Evolutionary conservation across 441 rosid species (phyloP), one percentile per base, ranked within the genome.

Genomic region (California macrophylla): DNA sequence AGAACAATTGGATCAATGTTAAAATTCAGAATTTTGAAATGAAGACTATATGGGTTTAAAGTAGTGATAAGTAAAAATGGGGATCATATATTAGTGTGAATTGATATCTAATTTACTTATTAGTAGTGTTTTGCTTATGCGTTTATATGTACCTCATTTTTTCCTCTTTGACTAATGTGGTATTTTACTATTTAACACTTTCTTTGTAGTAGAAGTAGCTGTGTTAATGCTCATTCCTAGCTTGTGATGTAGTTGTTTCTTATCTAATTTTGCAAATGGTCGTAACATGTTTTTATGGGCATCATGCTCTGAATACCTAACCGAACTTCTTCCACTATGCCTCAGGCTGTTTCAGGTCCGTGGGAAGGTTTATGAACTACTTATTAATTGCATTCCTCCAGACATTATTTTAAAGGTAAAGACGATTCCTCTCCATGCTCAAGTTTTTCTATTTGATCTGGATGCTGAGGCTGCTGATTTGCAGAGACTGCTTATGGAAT

Each of bases 351-450:
- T 88, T 81, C 89, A 83, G 80, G 92, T 93, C 74, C 82, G 96
- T 6, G 97, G 96, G 61, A 91, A 91, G 83, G 77, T 93, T 74
- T 91, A 90, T 47, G 97, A 94, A 74, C 78, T 94, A 47, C 96
- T 91, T 45, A 65, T 85, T 66, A 92, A 92, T 72, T 94, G 97
- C 78, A 89, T 94, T 77, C 96, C 98, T 78, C 90, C 92, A 7
- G 91, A 86, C 68, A 83, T 87, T 69, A 72, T 92, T 64, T 71
- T 94, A 79, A 94, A 94, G 97, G 97, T 90, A 77, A 38, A 26
- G 67, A 67, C 21, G 67, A 45, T 20, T 68, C 32, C n/a, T 66
- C 13, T 60, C 66, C 60, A 23, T 24, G 62, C 38, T 62, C 30
- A 38, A 54, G 18, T 5, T 28, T 29, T 26, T 12, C 26, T 64